Evolutionary conservation across 768 basidiomycete genomes (phyloP).

Genomic region (Strobilomyces echinocephalus): DNA sequence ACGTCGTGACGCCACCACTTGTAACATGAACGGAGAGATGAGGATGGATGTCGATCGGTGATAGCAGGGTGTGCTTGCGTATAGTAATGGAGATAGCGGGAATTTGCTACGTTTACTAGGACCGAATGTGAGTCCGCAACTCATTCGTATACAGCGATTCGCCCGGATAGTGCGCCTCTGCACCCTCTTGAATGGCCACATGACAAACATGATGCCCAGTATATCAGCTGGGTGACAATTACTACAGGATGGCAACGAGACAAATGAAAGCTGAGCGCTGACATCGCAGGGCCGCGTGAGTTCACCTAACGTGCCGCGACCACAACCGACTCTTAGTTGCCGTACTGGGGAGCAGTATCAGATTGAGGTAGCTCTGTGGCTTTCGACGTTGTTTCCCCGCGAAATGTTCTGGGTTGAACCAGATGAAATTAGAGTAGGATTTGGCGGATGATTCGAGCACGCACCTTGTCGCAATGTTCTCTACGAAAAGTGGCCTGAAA

Average conservation of each 20-base stretch:
- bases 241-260: neutral
- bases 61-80: constrained; percentile 1
- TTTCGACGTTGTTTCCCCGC: neutral
- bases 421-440: constrained; percentile 1
- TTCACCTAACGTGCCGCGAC: neutral
- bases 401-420: constrained; percentile 12
- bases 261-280: neutral
- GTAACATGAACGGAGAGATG: constrained; percentile 13
- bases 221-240: neutral
- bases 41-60: constrained; percentile 34
- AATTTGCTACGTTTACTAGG: constrained; percentile 21
- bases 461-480: constrained; percentile 12
- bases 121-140: constrained; percentile 10
- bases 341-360: neutral
- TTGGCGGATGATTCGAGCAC: neutral
- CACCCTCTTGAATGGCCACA: constrained; percentile 11
- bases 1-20: constrained; percentile 34
- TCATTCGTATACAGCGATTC: constrained; percentile 3
- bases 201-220: constrained; percentile 4
- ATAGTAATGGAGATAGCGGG: constrained; percentile 28
- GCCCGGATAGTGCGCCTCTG: constrained; percentile 11
- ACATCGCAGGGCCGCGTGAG: neutral
- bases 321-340: constrained; percentile 8
- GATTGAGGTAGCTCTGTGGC: constrained; percentile 3
- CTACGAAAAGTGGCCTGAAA: constrained; percentile 48